Percentiles rank a stretch among this genome's conserved stretches.
These are phyloP conservation scores for Fusarium abutilonis DNA, from an alignment of 2,329 filamentous ascomycete genomes.

Conservation along the genomic window DNA sequence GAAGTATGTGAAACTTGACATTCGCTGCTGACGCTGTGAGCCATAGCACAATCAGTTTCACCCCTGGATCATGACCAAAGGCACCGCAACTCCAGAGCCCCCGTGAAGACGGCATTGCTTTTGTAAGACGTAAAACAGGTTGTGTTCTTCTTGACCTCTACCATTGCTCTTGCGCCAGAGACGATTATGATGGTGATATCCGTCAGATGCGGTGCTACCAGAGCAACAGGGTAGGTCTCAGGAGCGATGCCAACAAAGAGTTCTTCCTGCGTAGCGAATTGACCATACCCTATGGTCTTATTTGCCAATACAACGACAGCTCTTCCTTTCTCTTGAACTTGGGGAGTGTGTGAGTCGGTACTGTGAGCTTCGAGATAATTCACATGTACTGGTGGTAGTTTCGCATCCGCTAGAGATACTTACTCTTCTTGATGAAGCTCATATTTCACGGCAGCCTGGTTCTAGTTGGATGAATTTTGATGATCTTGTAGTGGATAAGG, in stretches of 20 bases:
- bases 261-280: conserved; percentile 52
- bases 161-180: conserved; percentile 45
- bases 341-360: conserved; percentile 38
- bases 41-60: conserved; percentile 49
- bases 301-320: conserved; percentile 50
- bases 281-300: conserved; percentile 49
- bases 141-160: no score
- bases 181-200: conserved; percentile 45
- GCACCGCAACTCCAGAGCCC: conserved; percentile 52
- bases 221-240: conserved; percentile 49
- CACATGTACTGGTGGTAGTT: conserved; percentile 27
- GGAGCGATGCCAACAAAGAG: conserved; percentile 49
- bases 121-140: no score
- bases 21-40: conserved; percentile 45
- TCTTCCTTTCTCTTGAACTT: conserved; percentile 39
- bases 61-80: conserved; percentile 48
- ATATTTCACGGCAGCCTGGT: conserved; percentile 28
- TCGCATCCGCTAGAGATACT: background rate
- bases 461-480: background rate
- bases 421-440: conserved; percentile 26
- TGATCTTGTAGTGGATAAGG: conserved; percentile 4
- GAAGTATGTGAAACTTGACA: conserved; percentile 34
- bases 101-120: conserved; percentile 36
- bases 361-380: conserved; percentile 39
- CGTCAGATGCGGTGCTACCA: conserved; percentile 47